A percentile compares a stretch with the other conserved stretches of the same genome.
phyloP scores from a whole-genome alignment of 2,329 filamentous ascomycete species.

The Bipolaris sorokiniana region DNA sequence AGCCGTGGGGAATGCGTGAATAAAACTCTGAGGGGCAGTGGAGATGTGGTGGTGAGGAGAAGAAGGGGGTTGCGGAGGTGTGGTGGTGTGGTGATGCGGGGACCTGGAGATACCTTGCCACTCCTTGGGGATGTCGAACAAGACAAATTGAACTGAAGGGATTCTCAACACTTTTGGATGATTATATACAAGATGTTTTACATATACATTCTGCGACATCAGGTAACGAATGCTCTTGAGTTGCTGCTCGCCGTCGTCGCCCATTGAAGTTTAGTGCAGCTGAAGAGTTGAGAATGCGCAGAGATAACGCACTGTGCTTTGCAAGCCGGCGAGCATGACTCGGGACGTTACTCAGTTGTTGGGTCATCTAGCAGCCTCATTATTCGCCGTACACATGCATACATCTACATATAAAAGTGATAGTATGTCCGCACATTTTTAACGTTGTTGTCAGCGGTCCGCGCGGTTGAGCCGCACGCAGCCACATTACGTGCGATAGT shows the following conservation, averaged over 20 bases:
- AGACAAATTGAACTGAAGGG: background rate
- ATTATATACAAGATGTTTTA: background rate
- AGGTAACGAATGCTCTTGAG: background rate
- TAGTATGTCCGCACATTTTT: background rate
- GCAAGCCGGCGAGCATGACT: background rate
- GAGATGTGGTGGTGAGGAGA: slow-evolving; percentile 11
- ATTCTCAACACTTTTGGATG: background rate
- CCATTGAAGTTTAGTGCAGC: background rate
- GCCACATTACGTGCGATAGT: background rate
- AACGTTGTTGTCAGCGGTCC: background rate
- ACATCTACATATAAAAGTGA: too few relatives aligned
- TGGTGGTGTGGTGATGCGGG: slow-evolving; percentile 3
- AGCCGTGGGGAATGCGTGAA: slow-evolving; percentile 10
- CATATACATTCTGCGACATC: background rate
- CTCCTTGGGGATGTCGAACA: background rate
- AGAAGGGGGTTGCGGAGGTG: slow-evolving; percentile 11
- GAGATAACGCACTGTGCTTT: background rate
- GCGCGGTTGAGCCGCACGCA: background rate
- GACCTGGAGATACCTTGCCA: slow-evolving; percentile 5
- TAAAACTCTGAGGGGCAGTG: slow-evolving; percentile 9
- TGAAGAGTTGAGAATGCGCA: background rate
- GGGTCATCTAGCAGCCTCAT: background rate
- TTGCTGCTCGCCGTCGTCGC: background rate
- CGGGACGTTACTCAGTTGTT: background rate
- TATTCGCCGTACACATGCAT: background rate